phyloP scores from a whole-genome alignment of 225 moss, liverwort and hornwort species.

The Rhytidiadelphus loreus region DNA sequence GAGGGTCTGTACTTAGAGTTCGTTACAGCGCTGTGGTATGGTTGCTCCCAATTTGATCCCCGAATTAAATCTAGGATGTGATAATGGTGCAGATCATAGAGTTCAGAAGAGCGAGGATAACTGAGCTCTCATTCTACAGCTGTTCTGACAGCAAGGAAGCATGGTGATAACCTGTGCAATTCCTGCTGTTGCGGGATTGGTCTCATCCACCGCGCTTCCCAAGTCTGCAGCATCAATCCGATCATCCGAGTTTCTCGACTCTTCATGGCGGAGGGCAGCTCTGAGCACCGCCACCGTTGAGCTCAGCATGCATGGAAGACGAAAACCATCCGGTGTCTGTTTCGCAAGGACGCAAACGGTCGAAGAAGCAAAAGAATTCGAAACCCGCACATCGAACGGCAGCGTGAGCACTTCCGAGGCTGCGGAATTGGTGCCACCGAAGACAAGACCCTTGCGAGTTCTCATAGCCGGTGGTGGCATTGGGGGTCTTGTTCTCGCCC shows the following conservation, averaged over 20 bases:
- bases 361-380: conserved; percentile 20
- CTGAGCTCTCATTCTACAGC: background rate
- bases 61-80: background rate
- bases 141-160: background rate
- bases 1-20: background rate
- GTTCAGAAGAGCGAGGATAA: background rate
- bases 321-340: background rate
- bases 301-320: background rate
- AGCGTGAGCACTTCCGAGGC: conserved; percentile 6
- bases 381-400: background rate
- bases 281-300: background rate
- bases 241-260: conserved; percentile 5
- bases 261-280: conserved; percentile 30
- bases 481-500: conserved; percentile 83
- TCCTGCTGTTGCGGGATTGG: conserved; percentile 25
- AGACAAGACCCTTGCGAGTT: conserved; percentile 33
- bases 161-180: conserved; percentile 21
- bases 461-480: conserved; percentile 92
- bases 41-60: background rate
- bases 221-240: background rate
- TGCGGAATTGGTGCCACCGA: background rate
- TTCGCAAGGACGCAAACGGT: conserved; percentile 37
- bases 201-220: background rate
- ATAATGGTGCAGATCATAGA: background rate
- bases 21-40: background rate